Evolutionary conservation across 805 yeast genomes (phyloP).

Genomic region (Wilhelminamyces savonicus): DNA sequence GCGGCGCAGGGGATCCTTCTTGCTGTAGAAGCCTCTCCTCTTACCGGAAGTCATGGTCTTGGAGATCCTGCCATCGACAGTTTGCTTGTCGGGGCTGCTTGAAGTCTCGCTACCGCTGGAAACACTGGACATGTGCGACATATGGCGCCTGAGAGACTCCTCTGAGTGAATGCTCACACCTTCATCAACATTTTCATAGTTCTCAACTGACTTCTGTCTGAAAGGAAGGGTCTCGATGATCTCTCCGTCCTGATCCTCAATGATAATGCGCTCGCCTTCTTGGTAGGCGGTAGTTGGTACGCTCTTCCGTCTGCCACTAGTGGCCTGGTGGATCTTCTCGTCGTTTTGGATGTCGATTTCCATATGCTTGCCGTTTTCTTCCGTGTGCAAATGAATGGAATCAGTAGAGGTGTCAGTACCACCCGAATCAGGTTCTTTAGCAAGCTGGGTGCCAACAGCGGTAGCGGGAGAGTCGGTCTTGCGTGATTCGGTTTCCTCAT

Average conservation of each 20-base stretch:
- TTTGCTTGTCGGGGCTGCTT: constrained; percentile 8
- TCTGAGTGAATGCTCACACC: constrained; percentile 31
- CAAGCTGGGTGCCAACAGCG: too few relatives aligned
- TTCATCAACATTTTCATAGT: constrained; percentile 6
- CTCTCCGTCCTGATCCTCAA: constrained; percentile 85
- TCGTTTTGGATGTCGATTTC: neutral
- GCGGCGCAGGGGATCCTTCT: constrained; percentile 24
- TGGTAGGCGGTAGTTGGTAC: constrained; percentile 37
- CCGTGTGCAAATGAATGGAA: neutral
- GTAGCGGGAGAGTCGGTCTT: too few relatives aligned
- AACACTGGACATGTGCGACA: constrained; percentile 28
- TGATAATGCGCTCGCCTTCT: constrained; percentile 64
- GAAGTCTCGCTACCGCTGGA: constrained; percentile 7
- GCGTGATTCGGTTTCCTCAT: constrained; percentile 2
- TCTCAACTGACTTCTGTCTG: neutral
- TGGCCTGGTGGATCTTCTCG: neutral
- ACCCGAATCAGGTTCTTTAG: too few relatives aligned
- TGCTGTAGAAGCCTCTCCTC: constrained; percentile 22
- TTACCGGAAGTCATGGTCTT: constrained; percentile 7
- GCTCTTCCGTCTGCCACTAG: constrained; percentile 1
- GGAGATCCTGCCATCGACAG: constrained; percentile 6
- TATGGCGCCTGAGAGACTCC: constrained; percentile 31
- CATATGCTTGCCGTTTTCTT: neutral
- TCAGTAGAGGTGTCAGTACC: too few relatives aligned
- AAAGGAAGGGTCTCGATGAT: constrained; percentile 49